phyloP scores from a whole-genome alignment of 2,329 filamentous ascomycete genomes.

The Sphaceloma murrayae region DNA sequence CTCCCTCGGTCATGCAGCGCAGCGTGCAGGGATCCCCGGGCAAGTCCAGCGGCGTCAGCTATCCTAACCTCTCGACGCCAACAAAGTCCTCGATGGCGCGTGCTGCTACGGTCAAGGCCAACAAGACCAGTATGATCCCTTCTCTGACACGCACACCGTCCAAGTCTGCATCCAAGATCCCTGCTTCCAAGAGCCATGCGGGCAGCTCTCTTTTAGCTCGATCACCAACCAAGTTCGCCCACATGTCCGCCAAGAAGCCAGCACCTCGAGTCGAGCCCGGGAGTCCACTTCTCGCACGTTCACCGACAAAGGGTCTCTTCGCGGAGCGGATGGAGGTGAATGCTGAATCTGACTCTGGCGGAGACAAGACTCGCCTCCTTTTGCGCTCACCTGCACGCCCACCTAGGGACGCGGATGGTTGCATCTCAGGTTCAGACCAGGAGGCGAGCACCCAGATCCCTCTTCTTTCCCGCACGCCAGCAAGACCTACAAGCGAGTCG shows the following conservation, averaged over 20 bases:
- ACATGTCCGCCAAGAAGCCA: slow-evolving; percentile 19
- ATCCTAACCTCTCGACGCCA: slow-evolving; percentile 53
- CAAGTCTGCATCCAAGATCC: slow-evolving; percentile 18
- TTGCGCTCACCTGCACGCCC: slow-evolving; percentile 26
- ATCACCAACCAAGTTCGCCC: slow-evolving; percentile 19
- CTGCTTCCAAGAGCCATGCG: slow-evolving; percentile 17
- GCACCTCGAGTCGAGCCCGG: slow-evolving; percentile 12
- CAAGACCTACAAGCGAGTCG: slow-evolving; percentile 13
- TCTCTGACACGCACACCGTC: slow-evolving; percentile 22
- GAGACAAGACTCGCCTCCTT: slow-evolving; percentile 25
- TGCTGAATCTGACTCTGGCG: slow-evolving; percentile 18
- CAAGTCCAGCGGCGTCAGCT: slow-evolving; percentile 37
- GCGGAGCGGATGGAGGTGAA: background rate
- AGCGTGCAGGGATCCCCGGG: background rate
- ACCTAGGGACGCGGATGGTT: slow-evolving; percentile 7
- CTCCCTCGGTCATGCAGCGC: slow-evolving; percentile 13
- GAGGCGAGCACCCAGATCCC: slow-evolving; percentile 16
- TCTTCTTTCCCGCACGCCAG: slow-evolving; percentile 19
- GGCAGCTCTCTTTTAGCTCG: slow-evolving; percentile 25
- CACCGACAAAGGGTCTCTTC: slow-evolving; percentile 19
- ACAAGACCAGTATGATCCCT: slow-evolving; percentile 30
- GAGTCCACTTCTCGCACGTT: slow-evolving; percentile 25
- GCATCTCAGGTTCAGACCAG: background rate
- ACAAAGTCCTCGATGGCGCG: slow-evolving; percentile 66
- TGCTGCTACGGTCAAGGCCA: slow-evolving; percentile 42